Evolutionary conservation across 2,329 filamentous ascomycete genomes (phyloP), one percentile per base, ranked within the genome.

Genomic region (Sporothrix protearum): DNA sequence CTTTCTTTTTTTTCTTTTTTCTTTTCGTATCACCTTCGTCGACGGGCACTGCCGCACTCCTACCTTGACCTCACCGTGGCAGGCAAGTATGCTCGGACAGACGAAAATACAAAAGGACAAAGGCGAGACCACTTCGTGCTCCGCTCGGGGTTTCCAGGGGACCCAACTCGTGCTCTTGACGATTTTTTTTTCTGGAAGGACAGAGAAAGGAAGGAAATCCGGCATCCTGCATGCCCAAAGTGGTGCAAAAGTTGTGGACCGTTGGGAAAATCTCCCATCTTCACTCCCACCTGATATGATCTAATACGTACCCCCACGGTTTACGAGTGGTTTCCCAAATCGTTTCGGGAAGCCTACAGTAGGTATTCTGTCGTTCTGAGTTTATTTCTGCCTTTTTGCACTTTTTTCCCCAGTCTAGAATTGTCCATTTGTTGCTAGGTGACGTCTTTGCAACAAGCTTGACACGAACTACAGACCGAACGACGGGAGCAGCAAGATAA

Each of bases 231-330:
- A 39, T 61, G 30, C n/a, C 19, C 59, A 45, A 28, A 45, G 6
- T 45, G 55, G 55, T 61, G 55, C n/a, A 64, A 19, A 47, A 47
- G 42, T 47, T 47, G 42, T 12, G 14, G 42, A 19, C 42, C 1
- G 59, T 45, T 64, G 6, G 59, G 12, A 64, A 33, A 12, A 61
- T 2, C 49, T 49, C 66, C 66, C 49, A 57, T 42, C 33, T 55
- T 53, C 49, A 55, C 66, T 68, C 33, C 66, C 49, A 68, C 66
- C 33, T 42, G 33, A 39, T 55, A 28, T 64, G n/a, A 19, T 64
- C 28, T 42, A 28, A 5, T 25, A 5, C 3, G 49, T 53, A 53
- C 63, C 61, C 66, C 66, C 66, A 68, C 66, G 66, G n/a, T 8
- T 14, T 63, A 4, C 9, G 10, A 39, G 22, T 64, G 39, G 39